phyloP scores from a whole-genome alignment of 352 stramenopile species.

The Phytopythium helicoides region DNA sequence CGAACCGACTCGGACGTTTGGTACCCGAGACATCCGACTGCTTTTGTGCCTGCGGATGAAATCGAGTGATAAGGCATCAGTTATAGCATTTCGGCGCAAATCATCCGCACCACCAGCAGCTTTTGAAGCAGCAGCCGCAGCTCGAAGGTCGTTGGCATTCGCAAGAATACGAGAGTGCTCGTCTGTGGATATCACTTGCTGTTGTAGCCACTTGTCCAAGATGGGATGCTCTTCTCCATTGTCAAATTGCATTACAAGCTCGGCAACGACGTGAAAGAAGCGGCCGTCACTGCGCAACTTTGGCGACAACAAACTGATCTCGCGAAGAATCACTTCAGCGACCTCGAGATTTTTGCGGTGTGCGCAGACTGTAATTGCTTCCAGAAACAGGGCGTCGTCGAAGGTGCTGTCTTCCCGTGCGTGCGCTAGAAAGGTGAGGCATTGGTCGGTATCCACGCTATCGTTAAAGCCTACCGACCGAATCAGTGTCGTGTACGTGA shows the following conservation, averaged over 20 bases:
- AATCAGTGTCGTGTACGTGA: conserved; percentile 74
- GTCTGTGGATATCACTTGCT: conserved; percentile 26
- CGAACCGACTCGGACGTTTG: conserved; percentile 66
- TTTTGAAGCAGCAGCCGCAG: neutral
- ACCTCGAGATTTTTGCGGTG: conserved; percentile 30
- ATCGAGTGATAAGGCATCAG: neutral
- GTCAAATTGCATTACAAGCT: conserved; percentile 29
- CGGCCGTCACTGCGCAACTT: conserved; percentile 45
- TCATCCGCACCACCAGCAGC: neutral
- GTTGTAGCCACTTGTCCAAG: conserved; percentile 36
- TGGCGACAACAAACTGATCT: conserved; percentile 26
- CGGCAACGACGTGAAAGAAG: conserved; percentile 38
- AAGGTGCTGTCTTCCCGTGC: conserved; percentile 49
- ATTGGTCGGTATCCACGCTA: conserved; percentile 26
- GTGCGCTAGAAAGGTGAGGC: conserved; percentile 43
- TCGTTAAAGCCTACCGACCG: conserved; percentile 44
- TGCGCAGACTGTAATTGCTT: conserved; percentile 57
- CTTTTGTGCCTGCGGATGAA: conserved; percentile 20
- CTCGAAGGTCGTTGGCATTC: neutral
- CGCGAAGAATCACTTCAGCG: conserved; percentile 29
- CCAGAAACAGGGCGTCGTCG: conserved; percentile 58
- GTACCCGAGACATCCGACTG: conserved; percentile 52
- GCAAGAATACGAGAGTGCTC: conserved; percentile 24
- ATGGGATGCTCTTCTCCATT: conserved; percentile 23
- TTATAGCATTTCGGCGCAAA: too few relatives aligned